phyloP scores from a whole-genome alignment of 495 filamentous ascomycete species.

The Polyplosphaeria fusca region DNA sequence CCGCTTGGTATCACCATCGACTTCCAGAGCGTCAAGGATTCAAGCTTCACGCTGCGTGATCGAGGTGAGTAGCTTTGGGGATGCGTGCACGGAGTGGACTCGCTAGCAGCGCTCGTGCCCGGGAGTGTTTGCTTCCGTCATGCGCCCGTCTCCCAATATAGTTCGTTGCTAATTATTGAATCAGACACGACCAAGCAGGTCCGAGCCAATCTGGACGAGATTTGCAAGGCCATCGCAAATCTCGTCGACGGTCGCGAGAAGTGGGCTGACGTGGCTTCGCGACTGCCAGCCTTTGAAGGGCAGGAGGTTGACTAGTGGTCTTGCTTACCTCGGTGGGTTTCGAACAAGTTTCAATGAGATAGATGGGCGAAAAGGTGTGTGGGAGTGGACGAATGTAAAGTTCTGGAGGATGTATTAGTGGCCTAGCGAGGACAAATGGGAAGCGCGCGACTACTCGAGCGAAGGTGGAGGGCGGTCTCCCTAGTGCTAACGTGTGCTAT shows the following conservation, averaged over 20 bases:
- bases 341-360: slow-evolving; percentile 14
- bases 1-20: slow-evolving; percentile 64
- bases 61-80: too few relatives aligned
- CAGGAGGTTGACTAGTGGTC: slow-evolving; percentile 59
- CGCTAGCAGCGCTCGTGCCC: too few relatives aligned
- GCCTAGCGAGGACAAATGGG: too few relatives aligned
- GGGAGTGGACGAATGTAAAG: too few relatives aligned
- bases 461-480: too few relatives aligned
- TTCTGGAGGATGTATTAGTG: too few relatives aligned
- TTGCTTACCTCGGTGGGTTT: background rate
- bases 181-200: slow-evolving; percentile 60
- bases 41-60: slow-evolving; percentile 65
- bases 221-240: slow-evolving; percentile 58
- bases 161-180: too few relatives aligned
- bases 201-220: slow-evolving; percentile 62
- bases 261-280: slow-evolving; percentile 59
- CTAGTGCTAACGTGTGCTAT: too few relatives aligned
- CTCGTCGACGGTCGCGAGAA: slow-evolving; percentile 61
- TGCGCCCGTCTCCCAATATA: too few relatives aligned
- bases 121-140: too few relatives aligned
- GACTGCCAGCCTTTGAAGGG: slow-evolving; percentile 64
- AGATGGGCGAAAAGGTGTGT: background rate
- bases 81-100: too few relatives aligned
- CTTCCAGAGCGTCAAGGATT: slow-evolving; percentile 68
- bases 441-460: too few relatives aligned